Evolutionary conservation across 2,329 filamentous ascomycete species (phyloP).

Genomic region (Diaporthe ampelina): DNA sequence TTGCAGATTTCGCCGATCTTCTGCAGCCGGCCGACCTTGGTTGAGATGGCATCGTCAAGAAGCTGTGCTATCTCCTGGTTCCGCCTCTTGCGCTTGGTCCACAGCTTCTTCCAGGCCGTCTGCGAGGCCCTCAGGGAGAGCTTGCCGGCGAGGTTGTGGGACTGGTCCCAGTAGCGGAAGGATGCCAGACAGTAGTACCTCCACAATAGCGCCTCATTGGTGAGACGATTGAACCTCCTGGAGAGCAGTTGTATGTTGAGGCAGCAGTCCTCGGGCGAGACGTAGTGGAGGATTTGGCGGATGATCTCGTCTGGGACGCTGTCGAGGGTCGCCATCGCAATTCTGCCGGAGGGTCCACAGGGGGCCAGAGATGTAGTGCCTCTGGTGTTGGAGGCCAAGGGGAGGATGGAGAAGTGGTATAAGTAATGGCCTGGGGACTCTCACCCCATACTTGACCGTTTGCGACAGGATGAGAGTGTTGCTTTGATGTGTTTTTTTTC

Average conservation of each 20-base stretch:
- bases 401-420: background rate
- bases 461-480: slow-evolving; percentile 8
- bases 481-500: slow-evolving; percentile 8
- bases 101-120: slow-evolving; percentile 82
- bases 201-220: slow-evolving; percentile 84
- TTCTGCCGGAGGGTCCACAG: background rate
- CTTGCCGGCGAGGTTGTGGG: slow-evolving; percentile 72
- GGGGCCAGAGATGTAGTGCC: background rate
- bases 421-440: background rate
- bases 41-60: slow-evolving; percentile 78
- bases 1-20: slow-evolving; percentile 79
- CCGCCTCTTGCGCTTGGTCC: slow-evolving; percentile 66
- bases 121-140: slow-evolving; percentile 65
- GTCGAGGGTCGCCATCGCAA: slow-evolving; percentile 54
- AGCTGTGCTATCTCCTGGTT: slow-evolving; percentile 66
- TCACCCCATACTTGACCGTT: background rate
- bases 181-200: slow-evolving; percentile 76
- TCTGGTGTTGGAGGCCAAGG: background rate
- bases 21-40: slow-evolving; percentile 77
- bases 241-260: slow-evolving; percentile 67
- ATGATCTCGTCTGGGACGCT: slow-evolving; percentile 87
- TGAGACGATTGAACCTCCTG: slow-evolving; percentile 74
- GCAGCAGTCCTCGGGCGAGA: slow-evolving; percentile 69
- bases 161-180: slow-evolving; percentile 82
- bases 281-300: slow-evolving; percentile 79